A percentile compares a stretch with the other conserved stretches of the same genome.
These are phyloP conservation scores for Iris pallida DNA, from an alignment of 116 monocot genomes.

Conservation along the genomic window DNA sequence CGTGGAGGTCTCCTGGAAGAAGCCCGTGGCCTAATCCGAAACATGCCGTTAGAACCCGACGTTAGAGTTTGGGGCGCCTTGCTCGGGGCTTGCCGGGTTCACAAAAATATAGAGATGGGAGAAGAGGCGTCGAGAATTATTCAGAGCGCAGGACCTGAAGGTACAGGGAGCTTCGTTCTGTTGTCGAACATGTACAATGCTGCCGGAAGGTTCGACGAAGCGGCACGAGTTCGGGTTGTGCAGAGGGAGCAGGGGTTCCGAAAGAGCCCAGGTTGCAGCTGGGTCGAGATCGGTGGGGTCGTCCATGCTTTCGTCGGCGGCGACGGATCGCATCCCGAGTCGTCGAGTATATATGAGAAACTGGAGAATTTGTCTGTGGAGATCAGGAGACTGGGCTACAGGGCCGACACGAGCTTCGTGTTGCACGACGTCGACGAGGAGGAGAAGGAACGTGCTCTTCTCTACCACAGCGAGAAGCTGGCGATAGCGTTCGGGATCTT, in stretches of 20 bases:
- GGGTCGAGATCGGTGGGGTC: slow-evolving; percentile 57
- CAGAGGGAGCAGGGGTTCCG: slow-evolving; percentile 67
- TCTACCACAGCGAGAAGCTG: slow-evolving; percentile 76
- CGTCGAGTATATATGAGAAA: slow-evolving; percentile 34
- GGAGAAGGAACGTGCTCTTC: slow-evolving; percentile 69
- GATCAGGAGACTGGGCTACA: slow-evolving; percentile 67
- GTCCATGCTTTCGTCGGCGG: slow-evolving; percentile 72
- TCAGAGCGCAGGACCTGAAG: slow-evolving; percentile 53
- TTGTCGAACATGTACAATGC: slow-evolving; percentile 80
- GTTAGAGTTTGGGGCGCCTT: slow-evolving; percentile 75
- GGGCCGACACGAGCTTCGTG: slow-evolving; percentile 65
- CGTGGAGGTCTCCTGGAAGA: slow-evolving; percentile 67
- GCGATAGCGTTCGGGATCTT: slow-evolving; percentile 72
- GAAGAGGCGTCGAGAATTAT: slow-evolving; percentile 54
- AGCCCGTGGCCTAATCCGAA: slow-evolving; percentile 45
- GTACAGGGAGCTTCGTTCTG: slow-evolving; percentile 73
- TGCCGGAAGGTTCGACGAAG: slow-evolving; percentile 66
- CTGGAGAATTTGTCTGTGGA: slow-evolving; percentile 45
- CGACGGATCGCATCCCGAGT: slow-evolving; percentile 58
- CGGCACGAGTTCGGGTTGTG: slow-evolving; percentile 56
- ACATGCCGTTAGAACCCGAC: slow-evolving; percentile 65
- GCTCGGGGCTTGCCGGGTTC: slow-evolving; percentile 75
- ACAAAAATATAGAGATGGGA: slow-evolving; percentile 62
- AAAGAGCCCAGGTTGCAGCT: slow-evolving; percentile 91
- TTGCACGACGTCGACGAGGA: slow-evolving; percentile 73